phyloP scores from a whole-genome alignment of 208 protist genomes.

The Trypanosoma congolense region DNA sequence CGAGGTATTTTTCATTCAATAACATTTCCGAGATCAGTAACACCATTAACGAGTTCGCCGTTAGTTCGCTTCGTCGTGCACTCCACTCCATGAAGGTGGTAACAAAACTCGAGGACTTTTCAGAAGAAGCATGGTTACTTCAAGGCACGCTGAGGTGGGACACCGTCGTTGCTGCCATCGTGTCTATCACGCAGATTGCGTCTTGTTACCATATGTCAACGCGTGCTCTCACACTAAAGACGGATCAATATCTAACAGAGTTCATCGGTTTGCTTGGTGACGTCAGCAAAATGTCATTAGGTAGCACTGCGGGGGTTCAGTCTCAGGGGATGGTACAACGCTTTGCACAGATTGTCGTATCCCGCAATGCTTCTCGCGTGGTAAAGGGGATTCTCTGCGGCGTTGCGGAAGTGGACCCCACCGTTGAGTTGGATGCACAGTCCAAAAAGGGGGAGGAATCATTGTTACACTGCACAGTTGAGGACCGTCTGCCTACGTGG shows the following conservation, averaged over 20 bases:
- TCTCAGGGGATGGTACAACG: constrained; percentile 10
- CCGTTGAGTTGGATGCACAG: not conserved
- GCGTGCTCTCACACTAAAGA: not conserved
- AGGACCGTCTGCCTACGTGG: constrained; percentile 18
- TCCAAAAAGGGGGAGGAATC: constrained; percentile 1
- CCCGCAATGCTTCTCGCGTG: constrained; percentile 47
- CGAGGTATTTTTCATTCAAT: constrained; percentile 10
- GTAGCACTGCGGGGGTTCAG: not conserved
- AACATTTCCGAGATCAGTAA: constrained; percentile 21
- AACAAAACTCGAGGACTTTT: constrained; percentile 16
- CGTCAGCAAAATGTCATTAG: not conserved
- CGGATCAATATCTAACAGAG: constrained; percentile 5
- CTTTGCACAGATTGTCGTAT: constrained; percentile 26
- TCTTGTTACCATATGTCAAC: constrained; percentile 7
- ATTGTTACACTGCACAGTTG: constrained; percentile 8
- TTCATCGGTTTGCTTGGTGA: constrained; percentile 28
- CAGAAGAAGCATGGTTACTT: constrained; percentile 21
- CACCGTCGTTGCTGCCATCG: constrained; percentile 29
- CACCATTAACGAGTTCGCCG: constrained; percentile 18
- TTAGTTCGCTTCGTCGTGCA: constrained; percentile 16
- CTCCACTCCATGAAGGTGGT: constrained; percentile 14
- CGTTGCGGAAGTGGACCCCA: constrained; percentile 19
- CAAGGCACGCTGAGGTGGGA: constrained; percentile 45
- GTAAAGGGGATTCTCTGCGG: constrained; percentile 55
- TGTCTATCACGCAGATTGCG: constrained; percentile 24